These are phyloP conservation scores for Candida lessepsii DNA, from an alignment of 805 yeast species.

Conservation along the genomic window DNA sequence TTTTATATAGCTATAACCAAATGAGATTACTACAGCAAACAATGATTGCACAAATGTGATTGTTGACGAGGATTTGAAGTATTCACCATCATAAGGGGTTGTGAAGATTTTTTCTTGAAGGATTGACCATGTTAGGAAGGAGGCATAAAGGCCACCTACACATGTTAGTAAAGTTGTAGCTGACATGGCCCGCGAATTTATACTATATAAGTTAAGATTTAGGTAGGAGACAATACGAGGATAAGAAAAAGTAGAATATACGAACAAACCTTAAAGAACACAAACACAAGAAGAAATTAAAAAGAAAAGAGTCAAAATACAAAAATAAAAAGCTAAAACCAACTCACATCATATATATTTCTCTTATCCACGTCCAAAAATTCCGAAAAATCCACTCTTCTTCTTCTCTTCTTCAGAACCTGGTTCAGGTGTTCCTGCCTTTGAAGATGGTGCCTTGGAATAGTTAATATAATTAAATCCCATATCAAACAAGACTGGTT, in stretches of 20 bases:
- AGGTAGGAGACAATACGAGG: no score
- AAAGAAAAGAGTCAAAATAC: no score
- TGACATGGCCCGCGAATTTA: slow-evolving; percentile 8
- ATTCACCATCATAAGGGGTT: slow-evolving; percentile 54
- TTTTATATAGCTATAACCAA: slow-evolving; percentile 47
- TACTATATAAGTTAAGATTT: no score
- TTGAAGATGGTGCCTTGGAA: slow-evolving; percentile 16
- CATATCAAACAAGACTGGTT: slow-evolving; percentile 89
- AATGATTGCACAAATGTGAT: slow-evolving; percentile 72
- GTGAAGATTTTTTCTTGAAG: slow-evolving; percentile 86
- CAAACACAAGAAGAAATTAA: no score
- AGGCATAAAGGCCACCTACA: slow-evolving; percentile 71
- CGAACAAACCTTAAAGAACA: no score
- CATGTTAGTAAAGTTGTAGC: slow-evolving; percentile 29
- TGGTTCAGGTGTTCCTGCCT: slow-evolving; percentile 13
- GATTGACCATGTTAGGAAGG: slow-evolving; percentile 89
- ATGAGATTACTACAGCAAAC: slow-evolving; percentile 71
- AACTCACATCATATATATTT: background rate
- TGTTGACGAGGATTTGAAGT: slow-evolving; percentile 76
- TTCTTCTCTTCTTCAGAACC: slow-evolving; percentile 25
- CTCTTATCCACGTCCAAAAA: slow-evolving; percentile 52
- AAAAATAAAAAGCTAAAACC: background rate
- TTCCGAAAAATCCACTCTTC: slow-evolving; percentile 68
- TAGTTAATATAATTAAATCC: slow-evolving; percentile 80
- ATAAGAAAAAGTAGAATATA: no score